Evolutionary conservation across 805 yeast genomes (phyloP), one percentile per base, ranked within the genome.

Genomic region (Monosporozyma aquatica): DNA sequence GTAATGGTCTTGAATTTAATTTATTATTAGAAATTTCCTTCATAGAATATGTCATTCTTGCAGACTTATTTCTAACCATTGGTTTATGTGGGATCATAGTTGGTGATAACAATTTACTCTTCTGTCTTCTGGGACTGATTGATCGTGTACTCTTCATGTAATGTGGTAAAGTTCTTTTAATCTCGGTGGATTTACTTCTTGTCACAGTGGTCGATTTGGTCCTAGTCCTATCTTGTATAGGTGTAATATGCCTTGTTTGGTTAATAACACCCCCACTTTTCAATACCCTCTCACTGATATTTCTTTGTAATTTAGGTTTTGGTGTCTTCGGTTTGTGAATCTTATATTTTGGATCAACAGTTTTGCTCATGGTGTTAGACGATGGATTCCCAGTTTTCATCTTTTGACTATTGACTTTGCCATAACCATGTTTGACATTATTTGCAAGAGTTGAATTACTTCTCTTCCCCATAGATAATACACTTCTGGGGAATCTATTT

Each of bases 281-380:
- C n/a, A n/a, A n/a, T n/a, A n/a, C n/a, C n/a, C n/a, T 61, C 97
- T 80, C 69, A 87, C 83, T 46, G 90, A 95, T 59, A 92, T 76
- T 21, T 73, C 92, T 90, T 67, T 92, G 97, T 55, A 90, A 75
- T 71, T 90, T 90, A 97, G 90, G 90, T 73, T 92, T 90, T 54
- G 98, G 98, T 13, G 42, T 40, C 38, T 26, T 40, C 11, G 42
- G 42, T 25, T 40, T 40, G 3, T 24, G 29, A 15, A 40, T n/a
- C 24, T 27, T 27, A 9, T 38, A 28, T 18, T 18, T 18, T 4
- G 22, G 11, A 18, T 32, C n/a, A 17, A 4, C 9, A 10, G 7
- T 32, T 17, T 14, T 18, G 11, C 14, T 32, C 9, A 6, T 29
- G n/a, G n/a, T n/a, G n/a, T n/a, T n/a, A n/a, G n/a, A n/a, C n/a